Evolutionary conservation across 2,329 filamentous ascomycete genomes (phyloP).

Genomic region (Fusarium kyushuense): DNA sequence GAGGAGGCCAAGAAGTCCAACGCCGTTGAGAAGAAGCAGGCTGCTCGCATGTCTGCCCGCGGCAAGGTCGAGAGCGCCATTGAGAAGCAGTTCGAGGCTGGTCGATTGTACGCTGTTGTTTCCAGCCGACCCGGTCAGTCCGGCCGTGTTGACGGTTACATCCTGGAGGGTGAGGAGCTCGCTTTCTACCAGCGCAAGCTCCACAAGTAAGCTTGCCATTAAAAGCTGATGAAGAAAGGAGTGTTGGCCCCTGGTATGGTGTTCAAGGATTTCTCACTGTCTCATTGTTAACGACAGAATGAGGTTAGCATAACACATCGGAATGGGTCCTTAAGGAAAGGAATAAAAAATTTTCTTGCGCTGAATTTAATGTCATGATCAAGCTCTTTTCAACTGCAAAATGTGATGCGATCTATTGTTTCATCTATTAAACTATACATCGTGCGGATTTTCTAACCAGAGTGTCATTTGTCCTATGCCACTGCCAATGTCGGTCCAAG

Average conservation of each 20-base stretch:
- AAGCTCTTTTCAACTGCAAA: constrained; percentile 41
- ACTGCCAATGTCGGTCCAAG: neutral
- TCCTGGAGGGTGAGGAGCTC: constrained; percentile 99
- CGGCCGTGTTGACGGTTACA: constrained; percentile 95
- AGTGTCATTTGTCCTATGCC: constrained; percentile 21
- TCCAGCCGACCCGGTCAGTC: constrained; percentile 96
- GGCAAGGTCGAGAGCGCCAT: constrained; percentile 95
- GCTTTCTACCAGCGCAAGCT: constrained; percentile 99
- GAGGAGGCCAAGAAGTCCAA: constrained; percentile 93
- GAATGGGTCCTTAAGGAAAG: constrained; percentile 56
- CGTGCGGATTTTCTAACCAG: constrained; percentile 4
- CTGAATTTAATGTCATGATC: constrained; percentile 50
- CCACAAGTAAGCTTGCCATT: constrained; percentile 81
- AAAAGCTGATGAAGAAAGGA: constrained; percentile 40
- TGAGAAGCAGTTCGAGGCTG: constrained; percentile 99
- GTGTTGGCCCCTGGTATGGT: constrained; percentile 52
- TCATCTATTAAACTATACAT: neutral
- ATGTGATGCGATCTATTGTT: constrained; percentile 26
- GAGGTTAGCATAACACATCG: constrained; percentile 55
- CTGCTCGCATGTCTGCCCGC: constrained; percentile 79
- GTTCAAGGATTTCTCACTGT: constrained; percentile 55
- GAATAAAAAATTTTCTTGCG: constrained; percentile 54
- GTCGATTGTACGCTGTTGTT: constrained; percentile 94
- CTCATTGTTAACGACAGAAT: constrained; percentile 54
- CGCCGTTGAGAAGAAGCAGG: constrained; percentile 96